These are phyloP conservation scores for Rhodamnia argentea DNA, from an alignment of 345 rosid genomes.

Conservation along the genomic window DNA sequence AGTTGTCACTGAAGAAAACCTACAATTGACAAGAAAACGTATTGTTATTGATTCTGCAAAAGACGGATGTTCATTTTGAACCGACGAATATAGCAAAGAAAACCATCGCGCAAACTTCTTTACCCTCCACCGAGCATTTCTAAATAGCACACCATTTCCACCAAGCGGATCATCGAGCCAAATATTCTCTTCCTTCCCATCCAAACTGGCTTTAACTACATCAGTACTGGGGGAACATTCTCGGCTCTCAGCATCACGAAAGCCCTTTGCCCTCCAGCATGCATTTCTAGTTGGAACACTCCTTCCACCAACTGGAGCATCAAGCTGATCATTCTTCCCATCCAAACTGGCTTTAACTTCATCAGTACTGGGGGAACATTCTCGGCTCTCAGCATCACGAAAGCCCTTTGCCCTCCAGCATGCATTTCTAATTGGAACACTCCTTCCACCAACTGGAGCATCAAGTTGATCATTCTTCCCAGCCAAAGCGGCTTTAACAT, in stretches of 20 bases:
- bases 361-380: conserved; percentile 2
- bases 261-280: not conserved
- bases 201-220: not conserved
- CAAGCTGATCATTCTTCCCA: not conserved
- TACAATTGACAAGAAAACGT: not conserved
- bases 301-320: not conserved
- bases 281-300: not conserved
- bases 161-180: conserved; percentile 25
- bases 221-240: not conserved
- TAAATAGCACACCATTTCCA: conserved; percentile 12
- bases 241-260: conserved; percentile 4
- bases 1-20: conserved; percentile 41
- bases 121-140: not conserved
- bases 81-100: not conserved
- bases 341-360: not conserved
- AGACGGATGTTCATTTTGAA: not conserved
- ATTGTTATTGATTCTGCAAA: not conserved
- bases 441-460: not conserved
- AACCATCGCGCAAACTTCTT: not conserved
- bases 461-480: not conserved
- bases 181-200: not conserved
- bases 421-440: not conserved
- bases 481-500: not conserved
- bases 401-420: not conserved
- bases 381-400: not conserved